Percentiles rank a stretch among this genome's conserved stretches.
phyloP scores from a whole-genome alignment of 1,139 yeast genomes.

The Hansenula lynferdii region DNA sequence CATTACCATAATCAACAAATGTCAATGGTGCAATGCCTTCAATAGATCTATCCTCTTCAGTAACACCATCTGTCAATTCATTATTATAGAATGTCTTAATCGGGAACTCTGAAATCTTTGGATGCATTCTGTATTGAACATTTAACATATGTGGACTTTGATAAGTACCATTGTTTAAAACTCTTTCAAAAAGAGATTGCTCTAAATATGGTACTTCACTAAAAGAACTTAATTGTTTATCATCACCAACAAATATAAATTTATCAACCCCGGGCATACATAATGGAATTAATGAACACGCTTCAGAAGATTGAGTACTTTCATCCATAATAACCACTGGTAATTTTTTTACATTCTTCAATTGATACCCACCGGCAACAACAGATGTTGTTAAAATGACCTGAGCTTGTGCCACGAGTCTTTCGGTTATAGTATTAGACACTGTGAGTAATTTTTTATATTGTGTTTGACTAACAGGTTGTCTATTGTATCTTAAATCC shows the following conservation, averaged over 20 bases:
- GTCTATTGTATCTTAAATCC: slow-evolving; percentile 37
- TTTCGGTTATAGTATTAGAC: slow-evolving; percentile 40
- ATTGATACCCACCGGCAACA: slow-evolving; percentile 62
- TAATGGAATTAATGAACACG: slow-evolving; percentile 62
- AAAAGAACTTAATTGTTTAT: slow-evolving; percentile 55
- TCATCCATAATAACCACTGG: slow-evolving; percentile 73
- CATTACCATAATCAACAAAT: slow-evolving; percentile 47
- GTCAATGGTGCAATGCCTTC: slow-evolving; percentile 45
- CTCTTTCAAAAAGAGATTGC: slow-evolving; percentile 55
- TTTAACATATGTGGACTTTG: slow-evolving; percentile 61
- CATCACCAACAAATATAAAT: slow-evolving; percentile 72
- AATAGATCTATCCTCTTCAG: slow-evolving; percentile 40
- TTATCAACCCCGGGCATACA: slow-evolving; percentile 64
- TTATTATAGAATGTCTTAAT: slow-evolving; percentile 51
- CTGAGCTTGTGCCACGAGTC: slow-evolving; percentile 57
- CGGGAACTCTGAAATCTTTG: slow-evolving; percentile 51
- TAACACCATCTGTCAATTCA: slow-evolving; percentile 54
- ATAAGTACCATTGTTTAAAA: slow-evolving; percentile 51
- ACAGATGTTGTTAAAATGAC: slow-evolving; percentile 70
- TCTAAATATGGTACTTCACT: slow-evolving; percentile 60
- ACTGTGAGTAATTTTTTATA: slow-evolving; percentile 44
- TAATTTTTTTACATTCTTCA: slow-evolving; percentile 48
- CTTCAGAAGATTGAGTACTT: slow-evolving; percentile 69
- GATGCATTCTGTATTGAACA: slow-evolving; percentile 74
- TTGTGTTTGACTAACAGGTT: slow-evolving; percentile 36